Evolutionary conservation across 192 early-diverging fungal genomes (phyloP).

Genomic region (Coemansia sp.): DNA sequence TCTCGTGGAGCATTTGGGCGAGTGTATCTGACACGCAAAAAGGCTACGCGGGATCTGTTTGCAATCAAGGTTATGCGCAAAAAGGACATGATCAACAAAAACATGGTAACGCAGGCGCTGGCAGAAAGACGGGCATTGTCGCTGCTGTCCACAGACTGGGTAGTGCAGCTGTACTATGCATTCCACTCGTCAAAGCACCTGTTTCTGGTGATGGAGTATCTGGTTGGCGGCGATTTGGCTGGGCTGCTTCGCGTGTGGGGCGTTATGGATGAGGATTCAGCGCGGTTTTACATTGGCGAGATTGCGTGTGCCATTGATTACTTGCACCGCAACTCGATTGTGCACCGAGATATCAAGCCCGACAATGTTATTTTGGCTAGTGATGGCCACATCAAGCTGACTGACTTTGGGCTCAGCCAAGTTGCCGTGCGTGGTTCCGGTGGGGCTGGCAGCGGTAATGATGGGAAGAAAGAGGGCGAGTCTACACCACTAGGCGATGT

Average conservation of each 20-base stretch:
- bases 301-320: slow-evolving; percentile 88
- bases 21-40: slow-evolving; percentile 83
- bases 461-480: slow-evolving; percentile 25
- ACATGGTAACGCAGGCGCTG: slow-evolving; percentile 90
- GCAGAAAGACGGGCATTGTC: slow-evolving; percentile 85
- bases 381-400: slow-evolving; percentile 90
- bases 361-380: slow-evolving; percentile 84
- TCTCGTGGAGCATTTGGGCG: slow-evolving; percentile 94
- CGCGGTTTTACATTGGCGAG: slow-evolving; percentile 88
- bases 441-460: slow-evolving; percentile 19
- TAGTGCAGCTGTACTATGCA: slow-evolving; percentile 91
- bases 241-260: slow-evolving; percentile 72
- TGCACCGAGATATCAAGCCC: slow-evolving; percentile 79
- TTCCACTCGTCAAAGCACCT: slow-evolving; percentile 86
- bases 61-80: slow-evolving; percentile 93
- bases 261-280: slow-evolving; percentile 75
- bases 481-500: slow-evolving; percentile 19
- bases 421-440: slow-evolving; percentile 58
- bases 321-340: slow-evolving; percentile 85
- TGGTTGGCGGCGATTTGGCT: slow-evolving; percentile 85
- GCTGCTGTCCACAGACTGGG: slow-evolving; percentile 75
- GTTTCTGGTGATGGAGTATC: slow-evolving; percentile 89
- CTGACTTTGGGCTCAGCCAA: slow-evolving; percentile 92
- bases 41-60: slow-evolving; percentile 82
- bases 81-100: slow-evolving; percentile 91